A percentile compares a stretch with the other conserved stretches of the same genome.
phyloP scores from a whole-genome alignment of 2,329 filamentous ascomycete species.

The Dothistroma septosporum region DNA sequence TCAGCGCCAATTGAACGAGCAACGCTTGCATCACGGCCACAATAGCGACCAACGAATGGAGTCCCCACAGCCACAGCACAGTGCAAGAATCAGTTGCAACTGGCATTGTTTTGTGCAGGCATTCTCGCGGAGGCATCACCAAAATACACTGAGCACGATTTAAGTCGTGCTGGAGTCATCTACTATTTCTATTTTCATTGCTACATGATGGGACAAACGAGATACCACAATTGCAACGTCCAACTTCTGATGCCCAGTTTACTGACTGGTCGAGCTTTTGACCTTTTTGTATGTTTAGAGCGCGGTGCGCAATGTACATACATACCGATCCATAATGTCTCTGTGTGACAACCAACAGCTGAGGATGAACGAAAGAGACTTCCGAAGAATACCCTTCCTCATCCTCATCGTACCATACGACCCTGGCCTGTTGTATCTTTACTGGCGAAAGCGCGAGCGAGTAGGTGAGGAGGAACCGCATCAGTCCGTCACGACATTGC shows the following conservation, averaged over 20 bases:
- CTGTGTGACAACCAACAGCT: background rate
- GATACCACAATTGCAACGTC: constrained; percentile 7
- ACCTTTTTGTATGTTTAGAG: background rate
- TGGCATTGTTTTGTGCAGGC: background rate
- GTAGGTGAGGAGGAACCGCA: background rate
- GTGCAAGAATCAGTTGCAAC: background rate
- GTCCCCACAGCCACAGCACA: background rate
- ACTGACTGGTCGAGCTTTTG: background rate
- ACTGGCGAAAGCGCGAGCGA: background rate
- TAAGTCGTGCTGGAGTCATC: background rate
- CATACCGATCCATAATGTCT: background rate
- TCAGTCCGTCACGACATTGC: constrained; percentile 13
- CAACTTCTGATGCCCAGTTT: background rate
- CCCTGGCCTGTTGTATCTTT: no score
- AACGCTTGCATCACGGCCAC: background rate
- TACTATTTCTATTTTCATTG: background rate
- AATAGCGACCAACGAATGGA: background rate
- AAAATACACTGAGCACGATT: background rate
- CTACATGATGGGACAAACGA: background rate
- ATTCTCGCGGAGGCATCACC: background rate
- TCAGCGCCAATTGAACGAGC: background rate
- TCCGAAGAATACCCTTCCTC: background rate
- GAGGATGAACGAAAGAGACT: background rate
- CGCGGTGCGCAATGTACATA: background rate
- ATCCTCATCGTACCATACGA: no score